Conservation (phyloP, 257 asterid genomes). For the Lantana camara region DNA sequence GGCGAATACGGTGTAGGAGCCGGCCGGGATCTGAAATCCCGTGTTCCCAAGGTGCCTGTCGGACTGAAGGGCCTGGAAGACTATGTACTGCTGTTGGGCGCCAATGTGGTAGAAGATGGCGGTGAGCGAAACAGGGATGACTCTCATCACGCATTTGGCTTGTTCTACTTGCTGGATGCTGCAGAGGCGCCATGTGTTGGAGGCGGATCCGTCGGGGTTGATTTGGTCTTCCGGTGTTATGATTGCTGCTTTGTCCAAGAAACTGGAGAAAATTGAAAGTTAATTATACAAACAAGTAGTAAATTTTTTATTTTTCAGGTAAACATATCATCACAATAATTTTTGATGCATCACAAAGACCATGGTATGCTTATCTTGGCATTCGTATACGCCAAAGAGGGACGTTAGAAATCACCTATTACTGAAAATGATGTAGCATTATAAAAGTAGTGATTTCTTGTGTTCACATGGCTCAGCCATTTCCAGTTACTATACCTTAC, state of each 20-base stretch:
- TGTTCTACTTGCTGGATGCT: conserved; percentile 73
- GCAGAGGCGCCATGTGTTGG: conserved; percentile 66
- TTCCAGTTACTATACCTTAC: too few relatives aligned
- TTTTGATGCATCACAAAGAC: too few relatives aligned
- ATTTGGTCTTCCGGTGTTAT: conserved; percentile 45
- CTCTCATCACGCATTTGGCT: conserved; percentile 60
- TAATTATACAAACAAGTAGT: not conserved
- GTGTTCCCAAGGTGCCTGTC: conserved; percentile 55
- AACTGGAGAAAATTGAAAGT: conserved; percentile 32
- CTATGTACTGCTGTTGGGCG: conserved; percentile 59
- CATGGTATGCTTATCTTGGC: not conserved
- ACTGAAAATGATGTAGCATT: conserved; percentile 3
- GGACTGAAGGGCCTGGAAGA: conserved; percentile 79
- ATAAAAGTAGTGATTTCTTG: not conserved
- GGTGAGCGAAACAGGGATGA: conserved; percentile 65
- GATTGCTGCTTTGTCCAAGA: conserved; percentile 76
- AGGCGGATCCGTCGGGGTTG: conserved; percentile 53
- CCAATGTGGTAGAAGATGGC: conserved; percentile 60
- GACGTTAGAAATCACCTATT: not conserved
- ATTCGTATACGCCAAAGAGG: too few relatives aligned
- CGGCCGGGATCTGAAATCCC: conserved; percentile 69
- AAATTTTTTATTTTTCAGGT: too few relatives aligned
- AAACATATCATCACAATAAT: too few relatives aligned
- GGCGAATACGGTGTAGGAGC: conserved; percentile 63
- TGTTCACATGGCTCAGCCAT: not conserved